Evolutionary conservation across 83 land plant species (phyloP).

Genomic region (Thuja plicata): DNA sequence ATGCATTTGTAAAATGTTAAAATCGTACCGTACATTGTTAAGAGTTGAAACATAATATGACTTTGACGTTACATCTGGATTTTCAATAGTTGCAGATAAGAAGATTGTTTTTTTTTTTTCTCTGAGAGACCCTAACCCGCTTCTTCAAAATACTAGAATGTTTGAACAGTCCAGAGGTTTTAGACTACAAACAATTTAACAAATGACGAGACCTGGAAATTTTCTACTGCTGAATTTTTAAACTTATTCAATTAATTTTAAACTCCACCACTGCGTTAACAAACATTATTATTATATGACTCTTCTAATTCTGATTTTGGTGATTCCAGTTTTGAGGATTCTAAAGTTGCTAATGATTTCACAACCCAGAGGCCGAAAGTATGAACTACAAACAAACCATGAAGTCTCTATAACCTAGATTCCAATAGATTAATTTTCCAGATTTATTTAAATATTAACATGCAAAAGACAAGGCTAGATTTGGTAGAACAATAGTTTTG

Average conservation of each 20-base stretch:
- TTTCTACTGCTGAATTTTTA: not conserved
- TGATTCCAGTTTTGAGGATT: not conserved
- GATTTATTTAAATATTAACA: not conserved
- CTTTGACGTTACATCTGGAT: not conserved
- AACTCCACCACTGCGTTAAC: not conserved
- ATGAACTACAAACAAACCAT: not conserved
- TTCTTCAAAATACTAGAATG: not conserved
- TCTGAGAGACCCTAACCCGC: not conserved
- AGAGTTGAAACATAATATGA: not conserved
- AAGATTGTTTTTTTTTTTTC: not conserved
- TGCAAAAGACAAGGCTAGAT: not conserved
- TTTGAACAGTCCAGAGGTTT: not conserved
- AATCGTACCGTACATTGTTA: not conserved
- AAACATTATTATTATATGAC: not conserved
- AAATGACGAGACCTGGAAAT: not conserved
- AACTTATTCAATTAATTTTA: not conserved
- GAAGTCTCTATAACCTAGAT: not conserved
- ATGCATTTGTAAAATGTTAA: not conserved
- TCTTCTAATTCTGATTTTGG: too few relatives aligned
- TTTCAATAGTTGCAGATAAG: not conserved
- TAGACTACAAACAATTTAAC: not conserved
- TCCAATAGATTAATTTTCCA: not conserved
- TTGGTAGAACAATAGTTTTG: not conserved
- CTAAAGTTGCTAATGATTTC: not conserved
- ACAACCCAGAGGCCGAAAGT: not conserved